Base-by-base conservation (phyloP, 164 flowering plant species). In the Magnolia sinica region DNA sequence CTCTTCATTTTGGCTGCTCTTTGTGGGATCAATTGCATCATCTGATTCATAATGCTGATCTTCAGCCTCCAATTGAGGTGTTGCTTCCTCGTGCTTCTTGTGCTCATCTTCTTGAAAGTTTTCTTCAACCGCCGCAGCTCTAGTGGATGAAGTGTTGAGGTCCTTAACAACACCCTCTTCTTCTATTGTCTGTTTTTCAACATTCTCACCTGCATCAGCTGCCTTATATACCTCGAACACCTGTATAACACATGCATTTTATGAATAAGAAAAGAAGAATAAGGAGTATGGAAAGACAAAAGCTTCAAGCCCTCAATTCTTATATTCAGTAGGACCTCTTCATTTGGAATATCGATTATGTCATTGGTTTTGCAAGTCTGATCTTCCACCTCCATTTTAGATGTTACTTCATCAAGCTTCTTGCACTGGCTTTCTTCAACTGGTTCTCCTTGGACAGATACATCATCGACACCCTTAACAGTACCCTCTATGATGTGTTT, bases 11-110 rank as follows among this genome's bases (percentile, higher is more conserved):
- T 68, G 11, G 7, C 63, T 76, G 24, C 22, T 20, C 0, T 49
- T 29, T 14, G 31, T 50, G 67, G 22, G 52, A 19, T 76, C 69
- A 23, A 45, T 27, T 13, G 22, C 24, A 45, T 72, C 70, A 72
- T 72, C 37, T 49, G 64, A 11, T 73, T 73, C 52, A 24, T 50
- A 74, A 8, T 68, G 16, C 50, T 68, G 64, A 5, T 29, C 23
- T 49, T 51, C 22, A 58, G n/a, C 71, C 11, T 8, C 71, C 45
- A 31, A 20, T 19, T 18, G 49, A 51, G 31, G 14, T 31, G 73
- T 59, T 74, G 16, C 75, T 65, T 77, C 73, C 23, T 18, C 58
- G 7, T 3, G 45, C 65, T 70, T 70, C 22, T 24, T 64, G 51
- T 14, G 64, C 8, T 50, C 52, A 63, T 66, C 78, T 59, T 71